Evolutionary conservation across 176 grass and related monocot genomes (phyloP), one percentile per base, ranked within the genome.

Genomic region (Triticum urartu): DNA sequence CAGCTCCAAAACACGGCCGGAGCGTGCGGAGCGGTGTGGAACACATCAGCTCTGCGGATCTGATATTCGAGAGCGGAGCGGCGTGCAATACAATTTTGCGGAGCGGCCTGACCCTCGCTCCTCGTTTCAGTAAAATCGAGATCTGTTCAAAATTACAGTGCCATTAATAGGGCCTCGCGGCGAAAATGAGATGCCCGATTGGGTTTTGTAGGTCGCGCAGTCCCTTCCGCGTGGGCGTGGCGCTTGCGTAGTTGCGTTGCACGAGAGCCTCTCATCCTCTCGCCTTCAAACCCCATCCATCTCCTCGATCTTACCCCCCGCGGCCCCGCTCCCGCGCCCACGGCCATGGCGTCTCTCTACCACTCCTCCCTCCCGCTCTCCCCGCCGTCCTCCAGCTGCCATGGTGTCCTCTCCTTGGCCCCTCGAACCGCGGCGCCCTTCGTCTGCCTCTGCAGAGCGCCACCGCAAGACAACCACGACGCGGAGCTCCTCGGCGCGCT

Each of bases 291-390:
- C 84, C 79, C 75, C 79, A 83, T 84, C 89, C 59, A 21, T 63
- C 69, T 45, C 72, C 40, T 73, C 17, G 56, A 54, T 59, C 68
- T 81, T 68, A 45, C 64, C 70, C 66, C n/a, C 87, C 74, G 43
- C 33, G 59, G 68, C 30, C 20, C 5, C 22, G 72, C 84, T 64
- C 84, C 30, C 43, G 75, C 74, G 33, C 32, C 3, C 52, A 68
- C 38, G 70, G 40, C 68, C 85, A 93, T 94, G 89, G 81, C 89
- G 69, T 81, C 87, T 67, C 85, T 84, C 30, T 80, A 66, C 71
- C 82, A 82, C 84, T 81, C 91, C 42, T 91, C 86, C 36, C 64
- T 78, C 54, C 74, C 83, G 20, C 66, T 89, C 80, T 84, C 88
- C 68, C 79, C 83, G 30, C 81, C 65, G n/a, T 72, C 79, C 42